Evolutionary conservation across 225 moss, liverwort and hornwort species (phyloP).

Genomic region (Bryum argenteum): DNA sequence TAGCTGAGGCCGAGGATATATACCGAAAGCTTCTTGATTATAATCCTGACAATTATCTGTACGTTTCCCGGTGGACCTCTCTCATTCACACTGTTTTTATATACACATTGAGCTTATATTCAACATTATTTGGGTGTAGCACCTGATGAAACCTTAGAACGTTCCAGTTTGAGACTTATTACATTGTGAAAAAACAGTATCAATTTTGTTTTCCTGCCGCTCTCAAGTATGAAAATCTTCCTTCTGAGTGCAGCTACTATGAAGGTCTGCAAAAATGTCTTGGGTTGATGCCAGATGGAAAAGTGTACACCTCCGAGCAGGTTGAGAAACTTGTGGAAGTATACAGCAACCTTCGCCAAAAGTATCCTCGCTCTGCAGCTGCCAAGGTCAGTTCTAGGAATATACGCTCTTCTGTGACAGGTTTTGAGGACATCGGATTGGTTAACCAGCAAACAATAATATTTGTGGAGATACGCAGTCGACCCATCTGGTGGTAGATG

Average conservation of each 20-base stretch:
- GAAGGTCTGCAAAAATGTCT: slow-evolving; percentile 84
- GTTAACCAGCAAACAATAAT: slow-evolving; percentile 1
- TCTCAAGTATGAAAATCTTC: background rate
- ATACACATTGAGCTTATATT: slow-evolving; percentile 3
- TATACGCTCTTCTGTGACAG: background rate
- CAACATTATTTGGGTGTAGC: slow-evolving; percentile 1
- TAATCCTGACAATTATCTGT: slow-evolving; percentile 85
- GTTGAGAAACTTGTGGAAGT: slow-evolving; percentile 66
- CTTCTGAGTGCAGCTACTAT: slow-evolving; percentile 56
- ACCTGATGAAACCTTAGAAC: background rate
- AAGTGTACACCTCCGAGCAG: slow-evolving; percentile 53
- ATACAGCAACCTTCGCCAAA: slow-evolving; percentile 52
- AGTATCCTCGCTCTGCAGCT: slow-evolving; percentile 79
- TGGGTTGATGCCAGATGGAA: slow-evolving; percentile 56
- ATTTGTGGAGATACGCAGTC: slow-evolving; percentile 6
- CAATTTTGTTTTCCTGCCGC: background rate
- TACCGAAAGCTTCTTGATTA: slow-evolving; percentile 79
- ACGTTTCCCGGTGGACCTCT: slow-evolving; percentile 17
- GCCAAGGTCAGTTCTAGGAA: slow-evolving; percentile 52
- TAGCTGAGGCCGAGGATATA: slow-evolving; percentile 68
- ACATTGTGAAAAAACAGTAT: background rate
- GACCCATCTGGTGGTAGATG: slow-evolving; percentile 17
- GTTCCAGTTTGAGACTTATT: background rate
- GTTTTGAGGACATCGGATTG: slow-evolving; percentile 17
- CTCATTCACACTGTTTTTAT: background rate